These are phyloP conservation scores for Coemansia sp. DNA, from an alignment of 192 early-diverging fungal species.

Conservation along the genomic window DNA sequence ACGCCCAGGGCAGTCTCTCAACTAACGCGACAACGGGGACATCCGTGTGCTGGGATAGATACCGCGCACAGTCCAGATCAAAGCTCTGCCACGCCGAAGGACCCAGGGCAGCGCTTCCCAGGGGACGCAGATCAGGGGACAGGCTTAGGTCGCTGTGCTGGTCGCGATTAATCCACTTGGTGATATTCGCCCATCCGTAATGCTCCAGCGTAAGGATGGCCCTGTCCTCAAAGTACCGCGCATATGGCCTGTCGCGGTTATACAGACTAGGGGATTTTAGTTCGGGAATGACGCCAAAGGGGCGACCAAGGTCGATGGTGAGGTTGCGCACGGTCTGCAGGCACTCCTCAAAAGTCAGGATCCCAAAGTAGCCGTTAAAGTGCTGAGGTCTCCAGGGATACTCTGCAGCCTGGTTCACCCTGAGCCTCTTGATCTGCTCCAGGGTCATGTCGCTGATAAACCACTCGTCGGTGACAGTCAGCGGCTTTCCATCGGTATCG, in stretches of 20 bases:
- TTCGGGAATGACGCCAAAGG: constrained; percentile 50
- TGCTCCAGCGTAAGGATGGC: constrained; percentile 38
- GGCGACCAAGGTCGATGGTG: constrained; percentile 22
- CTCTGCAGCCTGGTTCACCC: constrained; percentile 24
- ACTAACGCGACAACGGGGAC: constrained; percentile 31
- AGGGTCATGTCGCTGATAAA: constrained; percentile 50
- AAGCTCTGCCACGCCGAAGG: constrained; percentile 46
- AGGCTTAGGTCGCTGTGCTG: constrained; percentile 23
- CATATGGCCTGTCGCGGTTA: constrained; percentile 29
- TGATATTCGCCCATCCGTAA: constrained; percentile 39
- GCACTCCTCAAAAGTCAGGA: constrained; percentile 52
- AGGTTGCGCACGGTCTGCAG: constrained; percentile 40
- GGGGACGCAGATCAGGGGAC: not conserved
- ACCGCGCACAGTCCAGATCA: constrained; percentile 48
- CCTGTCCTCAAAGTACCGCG: constrained; percentile 48
- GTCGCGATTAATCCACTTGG: constrained; percentile 15
- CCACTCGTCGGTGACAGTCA: constrained; percentile 36
- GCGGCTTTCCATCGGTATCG: constrained; percentile 2
- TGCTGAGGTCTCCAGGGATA: constrained; percentile 40
- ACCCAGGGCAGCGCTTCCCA: constrained; percentile 16
- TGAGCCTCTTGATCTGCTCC: constrained; percentile 29
- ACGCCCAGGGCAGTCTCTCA: constrained; percentile 33
- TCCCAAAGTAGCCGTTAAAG: constrained; percentile 38
- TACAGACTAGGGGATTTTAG: constrained; percentile 50
- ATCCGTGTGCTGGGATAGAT: constrained; percentile 24